Percentiles rank a stretch among this genome's conserved stretches.
These are phyloP conservation scores for Ramularia collo-cygni DNA, from an alignment of 2,329 filamentous ascomycete species.

Conservation along the genomic window DNA sequence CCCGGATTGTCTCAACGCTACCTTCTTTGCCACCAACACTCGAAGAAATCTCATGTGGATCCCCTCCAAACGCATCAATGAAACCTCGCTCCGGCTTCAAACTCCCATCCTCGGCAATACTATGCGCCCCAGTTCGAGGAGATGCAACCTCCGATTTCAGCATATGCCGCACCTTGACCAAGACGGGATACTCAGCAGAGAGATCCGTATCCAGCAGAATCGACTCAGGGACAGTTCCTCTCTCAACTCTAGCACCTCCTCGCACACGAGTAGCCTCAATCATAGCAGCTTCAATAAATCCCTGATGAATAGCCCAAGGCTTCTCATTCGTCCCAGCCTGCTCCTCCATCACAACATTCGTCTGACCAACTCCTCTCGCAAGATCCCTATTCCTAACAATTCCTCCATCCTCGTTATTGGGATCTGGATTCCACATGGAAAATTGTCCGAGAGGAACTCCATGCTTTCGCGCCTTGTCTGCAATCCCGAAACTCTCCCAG, in stretches of 20 bases:
- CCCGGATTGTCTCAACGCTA: slow-evolving; percentile 12
- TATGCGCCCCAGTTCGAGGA: slow-evolving; percentile 7
- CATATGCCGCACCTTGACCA: slow-evolving; percentile 50
- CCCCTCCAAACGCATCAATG: slow-evolving; percentile 49
- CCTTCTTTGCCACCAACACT: slow-evolving; percentile 13
- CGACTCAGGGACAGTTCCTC: slow-evolving; percentile 52
- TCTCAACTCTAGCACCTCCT: slow-evolving; percentile 42
- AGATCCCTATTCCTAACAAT: slow-evolving; percentile 34
- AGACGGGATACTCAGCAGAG: slow-evolving; percentile 51
- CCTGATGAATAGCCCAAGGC: slow-evolving; percentile 37
- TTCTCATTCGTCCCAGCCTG: no score
- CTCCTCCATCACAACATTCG: slow-evolving; percentile 55
- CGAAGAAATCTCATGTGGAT: slow-evolving; percentile 23
- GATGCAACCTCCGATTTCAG: slow-evolving; percentile 49
- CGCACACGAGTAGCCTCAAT: slow-evolving; percentile 2
- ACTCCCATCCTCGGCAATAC: slow-evolving; percentile 3
- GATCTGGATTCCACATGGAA: slow-evolving; percentile 4
- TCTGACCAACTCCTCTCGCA: slow-evolving; percentile 46
- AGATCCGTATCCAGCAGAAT: slow-evolving; percentile 38
- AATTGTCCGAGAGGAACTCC: slow-evolving; percentile 5
- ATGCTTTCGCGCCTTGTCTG: slow-evolving; percentile 55
- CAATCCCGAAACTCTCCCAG: slow-evolving; percentile 64
- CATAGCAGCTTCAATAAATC: slow-evolving; percentile 51
- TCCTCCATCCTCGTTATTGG: slow-evolving; percentile 31
- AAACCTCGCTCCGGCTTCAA: slow-evolving; percentile 4